These are phyloP conservation scores for Chrysosporium queenslandicum DNA, from an alignment of 2,329 filamentous ascomycete genomes.

Conservation along the genomic window DNA sequence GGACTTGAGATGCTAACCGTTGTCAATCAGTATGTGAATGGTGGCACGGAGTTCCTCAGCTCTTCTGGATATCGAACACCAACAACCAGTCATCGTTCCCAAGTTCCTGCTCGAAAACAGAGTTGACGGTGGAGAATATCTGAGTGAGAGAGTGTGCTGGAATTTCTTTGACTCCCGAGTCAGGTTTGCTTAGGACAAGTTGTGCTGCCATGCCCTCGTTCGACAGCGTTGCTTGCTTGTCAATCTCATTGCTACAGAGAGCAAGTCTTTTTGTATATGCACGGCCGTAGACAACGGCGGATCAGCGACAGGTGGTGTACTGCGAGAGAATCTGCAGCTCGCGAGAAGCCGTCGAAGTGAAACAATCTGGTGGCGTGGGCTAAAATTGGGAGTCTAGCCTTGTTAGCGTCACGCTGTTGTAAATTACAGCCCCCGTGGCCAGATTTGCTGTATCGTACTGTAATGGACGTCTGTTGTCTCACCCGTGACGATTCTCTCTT, in stretches of 20 bases:
- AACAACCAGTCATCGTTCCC: constrained; percentile 22
- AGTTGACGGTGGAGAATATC: constrained; percentile 23
- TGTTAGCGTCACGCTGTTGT: background rate
- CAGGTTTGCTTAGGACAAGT: too few relatives aligned
- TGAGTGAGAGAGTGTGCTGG: constrained; percentile 16
- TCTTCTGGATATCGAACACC: constrained; percentile 28
- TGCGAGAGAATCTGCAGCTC: too few relatives aligned
- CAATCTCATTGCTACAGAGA: too few relatives aligned
- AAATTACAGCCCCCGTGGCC: background rate
- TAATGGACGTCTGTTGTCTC: constrained; percentile 6
- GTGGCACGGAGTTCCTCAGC: constrained; percentile 32
- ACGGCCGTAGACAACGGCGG: too few relatives aligned
- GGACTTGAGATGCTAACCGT: background rate
- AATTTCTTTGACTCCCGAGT: too few relatives aligned
- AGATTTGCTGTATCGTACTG: constrained; percentile 3
- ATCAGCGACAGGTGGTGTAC: too few relatives aligned
- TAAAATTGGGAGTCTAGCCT: constrained; percentile 1
- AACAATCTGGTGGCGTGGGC: background rate
- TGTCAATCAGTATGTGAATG: constrained; percentile 31
- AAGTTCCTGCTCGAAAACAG: constrained; percentile 28
- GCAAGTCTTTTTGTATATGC: too few relatives aligned
- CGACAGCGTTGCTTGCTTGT: too few relatives aligned
- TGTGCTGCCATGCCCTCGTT: background rate
- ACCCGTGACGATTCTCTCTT: constrained; percentile 6
- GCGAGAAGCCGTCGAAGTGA: too few relatives aligned